A percentile compares a stretch with the other conserved stretches of the same genome.
Evolutionary conservation across 352 stramenopile genomes (phyloP).

Genomic region (Pythium oligandrum): DNA sequence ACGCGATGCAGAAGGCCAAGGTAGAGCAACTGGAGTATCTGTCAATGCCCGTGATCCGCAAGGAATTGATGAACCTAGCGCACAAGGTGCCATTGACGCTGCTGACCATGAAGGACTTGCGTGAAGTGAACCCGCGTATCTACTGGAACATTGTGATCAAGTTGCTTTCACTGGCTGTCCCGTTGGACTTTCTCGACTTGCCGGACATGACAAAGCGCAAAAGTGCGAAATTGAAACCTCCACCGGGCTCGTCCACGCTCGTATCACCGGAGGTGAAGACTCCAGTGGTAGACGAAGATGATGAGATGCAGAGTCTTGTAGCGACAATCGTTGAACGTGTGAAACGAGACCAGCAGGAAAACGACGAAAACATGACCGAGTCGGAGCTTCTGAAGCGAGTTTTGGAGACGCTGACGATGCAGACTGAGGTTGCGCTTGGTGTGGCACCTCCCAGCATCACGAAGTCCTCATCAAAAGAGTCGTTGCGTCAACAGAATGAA

Average conservation of each 20-base stretch:
- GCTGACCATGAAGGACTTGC: slow-evolving; percentile 30
- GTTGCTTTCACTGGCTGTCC: slow-evolving; percentile 33
- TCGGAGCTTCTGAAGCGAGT: too few relatives aligned
- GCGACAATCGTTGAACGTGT: too few relatives aligned
- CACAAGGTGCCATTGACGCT: slow-evolving; percentile 33
- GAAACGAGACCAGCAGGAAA: too few relatives aligned
- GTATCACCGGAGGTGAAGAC: not conserved
- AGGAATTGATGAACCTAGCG: slow-evolving; percentile 34
- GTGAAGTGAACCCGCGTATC: slow-evolving; percentile 30
- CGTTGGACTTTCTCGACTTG: slow-evolving; percentile 40
- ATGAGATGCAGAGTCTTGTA: not conserved
- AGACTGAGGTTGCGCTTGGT: too few relatives aligned
- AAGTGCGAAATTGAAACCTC: too few relatives aligned
- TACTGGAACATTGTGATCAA: slow-evolving; percentile 66
- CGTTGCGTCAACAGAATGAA: not conserved
- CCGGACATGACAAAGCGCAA: slow-evolving; percentile 18
- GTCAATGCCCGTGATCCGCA: slow-evolving; percentile 37
- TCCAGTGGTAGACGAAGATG: not conserved
- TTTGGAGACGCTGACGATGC: too few relatives aligned
- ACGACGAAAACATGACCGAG: too few relatives aligned
- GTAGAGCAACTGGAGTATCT: slow-evolving; percentile 43
- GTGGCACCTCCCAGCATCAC: too few relatives aligned
- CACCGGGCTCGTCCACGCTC: too few relatives aligned
- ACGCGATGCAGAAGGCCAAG: slow-evolving; percentile 3
- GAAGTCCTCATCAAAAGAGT: too few relatives aligned